phyloP scores from a whole-genome alignment of 331 rosid genomes.

The Cydonia oblonga region DNA sequence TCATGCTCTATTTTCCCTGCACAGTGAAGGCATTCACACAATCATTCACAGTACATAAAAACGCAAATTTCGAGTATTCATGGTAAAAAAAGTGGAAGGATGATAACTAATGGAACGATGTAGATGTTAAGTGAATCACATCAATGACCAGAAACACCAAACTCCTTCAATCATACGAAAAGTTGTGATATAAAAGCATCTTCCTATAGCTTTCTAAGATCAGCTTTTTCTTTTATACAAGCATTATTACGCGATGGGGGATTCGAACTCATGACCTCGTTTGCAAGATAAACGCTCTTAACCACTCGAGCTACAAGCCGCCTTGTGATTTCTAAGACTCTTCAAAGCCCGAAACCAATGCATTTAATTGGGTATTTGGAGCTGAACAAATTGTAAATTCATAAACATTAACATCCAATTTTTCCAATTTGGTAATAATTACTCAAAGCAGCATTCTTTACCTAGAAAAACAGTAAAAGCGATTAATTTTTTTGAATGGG shows the following conservation, averaged over 20 bases:
- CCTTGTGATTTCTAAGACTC: not conserved
- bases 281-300: not conserved
- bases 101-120: not conserved
- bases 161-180: not conserved
- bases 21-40: not conserved
- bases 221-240: not conserved
- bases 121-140: not conserved
- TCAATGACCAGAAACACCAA: not conserved
- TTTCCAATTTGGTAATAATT: not conserved
- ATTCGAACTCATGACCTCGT: not conserved
- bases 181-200: not conserved
- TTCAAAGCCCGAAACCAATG: not conserved
- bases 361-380: not conserved
- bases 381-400: not conserved
- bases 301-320: not conserved
- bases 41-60: not conserved
- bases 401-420: not conserved
- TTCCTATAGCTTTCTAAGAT: not conserved
- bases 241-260: not conserved
- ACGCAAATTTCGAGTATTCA: not conserved
- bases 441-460: not conserved
- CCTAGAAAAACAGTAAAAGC: not conserved
- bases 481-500: not conserved
- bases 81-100: not conserved
- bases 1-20: slow-evolving; percentile 36